phyloP scores from a whole-genome alignment of 2,329 filamentous ascomycete genomes.

The Pezicula neosporulosa region DNA sequence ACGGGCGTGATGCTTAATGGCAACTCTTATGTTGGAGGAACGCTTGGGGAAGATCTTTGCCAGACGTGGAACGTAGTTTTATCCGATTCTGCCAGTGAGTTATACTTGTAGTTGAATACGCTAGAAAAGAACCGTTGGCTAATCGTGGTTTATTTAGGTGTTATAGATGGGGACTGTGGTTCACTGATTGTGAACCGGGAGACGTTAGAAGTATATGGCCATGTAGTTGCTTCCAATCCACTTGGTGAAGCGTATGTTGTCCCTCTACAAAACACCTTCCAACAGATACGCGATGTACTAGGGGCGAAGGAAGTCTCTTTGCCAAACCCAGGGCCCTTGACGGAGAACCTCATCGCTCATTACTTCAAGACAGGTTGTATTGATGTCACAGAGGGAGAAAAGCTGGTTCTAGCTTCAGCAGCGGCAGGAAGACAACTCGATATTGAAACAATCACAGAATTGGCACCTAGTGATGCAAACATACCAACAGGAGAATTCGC shows the following conservation, averaged over 20 bases:
- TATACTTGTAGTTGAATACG: too few relatives aligned
- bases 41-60: too few relatives aligned
- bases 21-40: too few relatives aligned
- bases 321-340: neutral
- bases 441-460: too few relatives aligned
- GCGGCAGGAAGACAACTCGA: too few relatives aligned
- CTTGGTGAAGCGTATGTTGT: constrained; percentile 8
- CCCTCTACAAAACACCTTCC: constrained; percentile 5
- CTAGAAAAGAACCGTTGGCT: neutral
- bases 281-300: neutral
- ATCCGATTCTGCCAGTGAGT: too few relatives aligned
- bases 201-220: constrained; percentile 8
- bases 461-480: too few relatives aligned
- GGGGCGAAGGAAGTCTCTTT: neutral
- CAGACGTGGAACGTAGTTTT: too few relatives aligned
- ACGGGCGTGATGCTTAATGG: too few relatives aligned
- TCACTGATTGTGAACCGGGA: constrained; percentile 6
- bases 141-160: neutral
- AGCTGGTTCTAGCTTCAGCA: neutral
- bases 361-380: neutral
- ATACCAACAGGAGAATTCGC: too few relatives aligned
- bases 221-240: constrained; percentile 11
- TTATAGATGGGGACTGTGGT: constrained; percentile 7
- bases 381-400: neutral
- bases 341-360: neutral